Percentiles rank a stretch among this genome's conserved stretches.
phyloP scores from a whole-genome alignment of 306 rosid species.

The Lithocarpus polystachyus region DNA sequence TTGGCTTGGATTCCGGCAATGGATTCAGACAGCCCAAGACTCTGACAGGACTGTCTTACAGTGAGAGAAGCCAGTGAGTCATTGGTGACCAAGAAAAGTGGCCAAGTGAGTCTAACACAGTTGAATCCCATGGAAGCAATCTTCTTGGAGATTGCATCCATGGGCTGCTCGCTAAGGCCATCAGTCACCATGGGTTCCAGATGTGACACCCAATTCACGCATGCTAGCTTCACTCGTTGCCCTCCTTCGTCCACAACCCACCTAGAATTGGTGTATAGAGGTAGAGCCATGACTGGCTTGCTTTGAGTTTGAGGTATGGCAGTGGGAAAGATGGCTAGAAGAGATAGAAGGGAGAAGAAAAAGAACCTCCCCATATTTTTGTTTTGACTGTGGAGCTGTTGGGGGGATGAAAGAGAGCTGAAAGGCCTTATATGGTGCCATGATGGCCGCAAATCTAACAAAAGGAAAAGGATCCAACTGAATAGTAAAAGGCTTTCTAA shows the following conservation, averaged over 20 bases:
- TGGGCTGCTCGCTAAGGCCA: slow-evolving; percentile 75
- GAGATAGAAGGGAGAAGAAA: not conserved
- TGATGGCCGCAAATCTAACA: too few species aligned
- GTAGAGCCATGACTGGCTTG: slow-evolving; percentile 21
- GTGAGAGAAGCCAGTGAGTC: slow-evolving; percentile 61
- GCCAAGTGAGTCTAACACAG: slow-evolving; percentile 96
- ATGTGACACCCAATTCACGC: slow-evolving; percentile 86
- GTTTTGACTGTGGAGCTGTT: too few species aligned
- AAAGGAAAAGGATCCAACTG: too few species aligned
- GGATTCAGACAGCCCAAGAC: slow-evolving; percentile 41
- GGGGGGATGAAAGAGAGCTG: not conserved
- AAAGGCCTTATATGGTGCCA: not conserved
- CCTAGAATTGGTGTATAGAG: slow-evolving; percentile 58
- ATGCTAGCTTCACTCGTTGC: slow-evolving; percentile 71
- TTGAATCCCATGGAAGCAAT: slow-evolving; percentile 71
- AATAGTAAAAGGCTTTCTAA: too few species aligned
- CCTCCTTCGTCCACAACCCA: slow-evolving; percentile 73
- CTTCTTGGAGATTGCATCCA: slow-evolving; percentile 48
- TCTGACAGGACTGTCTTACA: slow-evolving; percentile 66
- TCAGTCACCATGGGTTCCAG: slow-evolving; percentile 70
- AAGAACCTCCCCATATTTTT: not conserved
- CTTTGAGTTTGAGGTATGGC: too few species aligned
- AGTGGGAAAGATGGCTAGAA: not conserved
- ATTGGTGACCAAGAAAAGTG: slow-evolving; percentile 49
- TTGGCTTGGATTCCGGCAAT: slow-evolving; percentile 60